phyloP scores from a whole-genome alignment of 495 filamentous ascomycete species.

The Talaromyces nanjingensis region DNA sequence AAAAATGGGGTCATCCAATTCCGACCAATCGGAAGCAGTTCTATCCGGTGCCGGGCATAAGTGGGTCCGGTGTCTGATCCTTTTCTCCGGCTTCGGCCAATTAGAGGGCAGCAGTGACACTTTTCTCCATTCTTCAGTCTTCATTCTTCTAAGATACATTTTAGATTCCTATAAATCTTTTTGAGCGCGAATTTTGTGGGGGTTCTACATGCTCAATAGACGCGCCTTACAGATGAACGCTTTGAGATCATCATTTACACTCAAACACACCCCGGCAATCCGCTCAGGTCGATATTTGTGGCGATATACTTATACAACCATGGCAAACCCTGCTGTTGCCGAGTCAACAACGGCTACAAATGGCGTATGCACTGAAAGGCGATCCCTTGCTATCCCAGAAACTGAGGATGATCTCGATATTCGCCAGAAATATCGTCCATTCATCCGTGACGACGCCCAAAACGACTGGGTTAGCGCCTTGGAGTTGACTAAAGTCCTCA shows the following conservation, averaged over 20 bases:
- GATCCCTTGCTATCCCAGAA: constrained; percentile 34
- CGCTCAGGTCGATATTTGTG: not conserved
- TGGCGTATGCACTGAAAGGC: not conserved
- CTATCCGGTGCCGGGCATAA: not conserved
- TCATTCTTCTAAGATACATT: not conserved
- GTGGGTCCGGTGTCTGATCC: not conserved
- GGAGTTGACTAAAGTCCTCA: constrained; percentile 47
- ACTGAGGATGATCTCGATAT: constrained; percentile 41
- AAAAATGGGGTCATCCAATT: not conserved
- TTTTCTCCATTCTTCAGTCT: not conserved
- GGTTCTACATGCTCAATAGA: not conserved
- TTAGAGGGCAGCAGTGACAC: not conserved
- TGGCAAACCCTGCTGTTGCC: constrained; percentile 8
- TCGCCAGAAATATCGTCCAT: constrained; percentile 51
- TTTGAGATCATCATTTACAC: not conserved
- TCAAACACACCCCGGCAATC: not conserved
- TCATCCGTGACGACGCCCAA: constrained; percentile 31
- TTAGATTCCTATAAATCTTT: not conserved
- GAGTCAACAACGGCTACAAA: constrained; percentile 2
- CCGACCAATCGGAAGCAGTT: not conserved
- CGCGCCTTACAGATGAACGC: not conserved
- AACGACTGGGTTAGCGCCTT: constrained; percentile 50
- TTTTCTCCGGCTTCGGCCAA: not conserved
- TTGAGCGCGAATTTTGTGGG: not conserved
- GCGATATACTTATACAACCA: constrained; percentile 8